Evolutionary conservation across 2,329 filamentous ascomycete genomes (phyloP).

Genomic region (Sporothrix pseudoabietina): DNA sequence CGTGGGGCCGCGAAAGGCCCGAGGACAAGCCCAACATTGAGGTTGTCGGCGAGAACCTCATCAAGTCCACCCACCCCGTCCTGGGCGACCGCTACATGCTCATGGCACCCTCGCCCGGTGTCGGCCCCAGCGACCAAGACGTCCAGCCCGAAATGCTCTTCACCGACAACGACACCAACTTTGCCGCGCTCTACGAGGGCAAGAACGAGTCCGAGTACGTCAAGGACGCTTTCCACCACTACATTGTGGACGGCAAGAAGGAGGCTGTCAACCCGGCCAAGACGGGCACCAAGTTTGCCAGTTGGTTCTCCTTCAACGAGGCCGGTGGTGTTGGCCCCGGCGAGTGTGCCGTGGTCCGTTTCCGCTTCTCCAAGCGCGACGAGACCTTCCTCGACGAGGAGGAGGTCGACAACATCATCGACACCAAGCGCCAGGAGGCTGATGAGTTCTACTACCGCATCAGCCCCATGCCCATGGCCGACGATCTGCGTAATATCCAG

Average conservation of each 20-base stretch:
- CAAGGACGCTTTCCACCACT: conserved; percentile 91
- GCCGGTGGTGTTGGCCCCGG: conserved; percentile 83
- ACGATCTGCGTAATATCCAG: conserved; percentile 93
- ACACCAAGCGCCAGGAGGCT: conserved; percentile 82
- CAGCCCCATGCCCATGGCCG: conserved; percentile 88
- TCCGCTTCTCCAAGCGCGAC: conserved; percentile 76
- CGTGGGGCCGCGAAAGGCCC: conserved; percentile 78
- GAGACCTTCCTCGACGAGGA: conserved; percentile 88
- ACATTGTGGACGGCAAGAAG: conserved; percentile 81
- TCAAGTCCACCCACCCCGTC: conserved; percentile 75
- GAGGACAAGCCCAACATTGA: conserved; percentile 80
- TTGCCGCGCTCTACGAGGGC: conserved; percentile 71
- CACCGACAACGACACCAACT: conserved; percentile 95
- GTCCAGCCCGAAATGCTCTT: conserved; percentile 84
- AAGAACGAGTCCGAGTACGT: conserved; percentile 82
- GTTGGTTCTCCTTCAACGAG: conserved; percentile 91
- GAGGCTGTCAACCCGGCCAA: conserved; percentile 77
- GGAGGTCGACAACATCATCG: conserved; percentile 85
- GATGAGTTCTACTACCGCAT: conserved; percentile 96
- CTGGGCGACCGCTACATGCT: conserved; percentile 82
- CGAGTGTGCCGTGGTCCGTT: conserved; percentile 92
- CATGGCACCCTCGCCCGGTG: conserved; percentile 85
- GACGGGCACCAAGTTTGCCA: conserved; percentile 83
- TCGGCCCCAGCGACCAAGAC: conserved; percentile 76
- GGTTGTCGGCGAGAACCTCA: conserved; percentile 65